Evolutionary conservation across 169 alveolate species (phyloP), one percentile per base, ranked within the genome.

Genomic region (Plasmodium falciparum): DNA sequence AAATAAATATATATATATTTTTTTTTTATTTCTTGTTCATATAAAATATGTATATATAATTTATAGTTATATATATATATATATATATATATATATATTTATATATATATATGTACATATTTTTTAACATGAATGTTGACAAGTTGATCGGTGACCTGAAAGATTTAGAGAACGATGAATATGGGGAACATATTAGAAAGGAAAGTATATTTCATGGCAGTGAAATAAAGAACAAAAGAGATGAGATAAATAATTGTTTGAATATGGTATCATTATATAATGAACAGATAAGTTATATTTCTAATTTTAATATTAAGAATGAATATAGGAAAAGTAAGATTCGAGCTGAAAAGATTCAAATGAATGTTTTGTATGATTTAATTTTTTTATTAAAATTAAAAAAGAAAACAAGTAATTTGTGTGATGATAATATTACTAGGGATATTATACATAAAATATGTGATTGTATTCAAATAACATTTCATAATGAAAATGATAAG

Each of bases 231-330:
- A 9, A 17, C 12, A 12, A 12, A 2, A 15, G 22, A 2, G 2
- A 12, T 56, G 65, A 15, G 7, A 4, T 39, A 39, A 56, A 13
- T 56, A n/a, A 20, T 1, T 56, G 65, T 56, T 39, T 7, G 47
- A 5, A 39, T 7, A 22, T 4, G 3, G 7, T 26, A 26, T 7
- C 59, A 33, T 13, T 33, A 39, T 17, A 83, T 43, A 72, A 69
- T 54, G 62, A 76, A 45, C 45, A 22, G 33, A 33, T 43, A 4
- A 61, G 58, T n/a, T 73, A 83, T 52, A 69, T 47, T 26, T 56
- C 91, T 13, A 83, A 69, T 83, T 83, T 83, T 70, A 83, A 83
- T 52, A 83, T 65, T 49, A 83, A 63, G 61, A 83, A 83, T 50
- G 91, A 83, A 45, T 83, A 69, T 12, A 69, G 62, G 59, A 69